These are phyloP conservation scores for Endothia cerciana DNA, from an alignment of 2,329 filamentous ascomycete genomes.

Conservation along the genomic window DNA sequence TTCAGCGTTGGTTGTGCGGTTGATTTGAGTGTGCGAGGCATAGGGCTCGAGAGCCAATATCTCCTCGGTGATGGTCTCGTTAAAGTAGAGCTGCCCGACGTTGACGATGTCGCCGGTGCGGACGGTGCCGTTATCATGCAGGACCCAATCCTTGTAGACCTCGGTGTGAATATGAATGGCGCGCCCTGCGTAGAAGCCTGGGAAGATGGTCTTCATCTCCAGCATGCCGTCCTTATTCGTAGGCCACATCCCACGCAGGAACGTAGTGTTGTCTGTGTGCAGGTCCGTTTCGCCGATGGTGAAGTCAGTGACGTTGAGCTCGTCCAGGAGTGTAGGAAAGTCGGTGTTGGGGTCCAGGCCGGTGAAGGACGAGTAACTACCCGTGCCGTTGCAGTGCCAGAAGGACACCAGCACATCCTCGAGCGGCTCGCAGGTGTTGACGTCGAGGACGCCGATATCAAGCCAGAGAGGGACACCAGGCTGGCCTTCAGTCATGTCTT, in stretches of 20 bases:
- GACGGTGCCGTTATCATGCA: conserved; percentile 31
- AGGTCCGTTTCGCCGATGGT: conserved; percentile 32
- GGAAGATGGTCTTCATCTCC: conserved; percentile 35
- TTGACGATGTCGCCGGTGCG: conserved; percentile 34
- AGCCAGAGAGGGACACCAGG: conserved; percentile 20
- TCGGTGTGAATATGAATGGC: conserved; percentile 34
- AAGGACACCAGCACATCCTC: conserved; percentile 19
- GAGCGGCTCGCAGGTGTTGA: conserved; percentile 24
- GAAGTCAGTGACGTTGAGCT: conserved; percentile 35
- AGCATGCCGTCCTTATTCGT: conserved; percentile 35
- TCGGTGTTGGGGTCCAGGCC: conserved; percentile 37
- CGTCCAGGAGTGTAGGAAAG: conserved; percentile 36
- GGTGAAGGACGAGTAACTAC: conserved; percentile 37
- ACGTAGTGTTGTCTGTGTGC: conserved; percentile 38
- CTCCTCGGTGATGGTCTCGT: conserved; percentile 36
- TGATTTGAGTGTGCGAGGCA: conserved; percentile 38
- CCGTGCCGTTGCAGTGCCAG: conserved; percentile 31
- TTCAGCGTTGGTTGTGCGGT: conserved; percentile 40
- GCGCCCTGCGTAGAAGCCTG: conserved; percentile 34
- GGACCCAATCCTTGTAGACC: conserved; percentile 32
- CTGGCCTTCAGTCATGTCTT: conserved; percentile 24
- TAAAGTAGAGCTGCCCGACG: conserved; percentile 40
- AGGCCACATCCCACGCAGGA: conserved; percentile 37
- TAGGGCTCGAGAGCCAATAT: conserved; percentile 43
- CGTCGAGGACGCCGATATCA: conserved; percentile 23